Base-by-base conservation (phyloP, 129 eudicot species). In the Kitagawia praeruptora region DNA sequence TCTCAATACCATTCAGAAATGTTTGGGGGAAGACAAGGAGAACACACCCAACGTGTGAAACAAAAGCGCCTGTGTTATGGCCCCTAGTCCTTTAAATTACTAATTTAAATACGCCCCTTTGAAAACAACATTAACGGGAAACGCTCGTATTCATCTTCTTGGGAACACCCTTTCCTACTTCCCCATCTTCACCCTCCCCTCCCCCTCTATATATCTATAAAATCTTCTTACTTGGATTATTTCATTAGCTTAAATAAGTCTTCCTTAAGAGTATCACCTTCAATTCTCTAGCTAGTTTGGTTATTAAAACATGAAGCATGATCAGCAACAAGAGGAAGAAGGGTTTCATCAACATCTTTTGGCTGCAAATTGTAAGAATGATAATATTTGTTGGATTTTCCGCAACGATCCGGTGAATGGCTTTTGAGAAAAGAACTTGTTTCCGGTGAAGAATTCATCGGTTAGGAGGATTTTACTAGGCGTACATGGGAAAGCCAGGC, bases 401-500 rank as follows among this genome's bases (percentile, higher is more conserved):
- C 72, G 40, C n/a, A n/a, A 41, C 78, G 48, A 48, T 58, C 48
- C 80, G 37, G 77, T 14, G 80, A 73, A 42, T 10, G 25, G 48
- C 13, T 40, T 31, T 16, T 77, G 27, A 19, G 48, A 13, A 73
- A 19, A 64, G 23, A 8, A 28, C 13, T 37, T 70, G 78, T 34
- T 72, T 83, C 63, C 67, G 89, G 87, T 85, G 85, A 83, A 72
- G 77, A 85, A 85, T 83, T 85, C 78, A 70, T 82, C 86, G 84
- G 81, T 69, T 41, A 34, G 63, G 66, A 81, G 69, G 69, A 51
- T 81, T 83, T 79, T 79, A 82, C 78, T 86, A 61, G 92, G 92
- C 92, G 88, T 89, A 89, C 92, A 89, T 78, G 92, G 92, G 92
- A 84, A 89, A 81, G 92, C 92, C 92, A 89, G 92, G 92, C 92